Evolutionary conservation across 108 stramenopile genomes (phyloP), one percentile per base, ranked within the genome.

Genomic region (Skeletonema tropicum): DNA sequence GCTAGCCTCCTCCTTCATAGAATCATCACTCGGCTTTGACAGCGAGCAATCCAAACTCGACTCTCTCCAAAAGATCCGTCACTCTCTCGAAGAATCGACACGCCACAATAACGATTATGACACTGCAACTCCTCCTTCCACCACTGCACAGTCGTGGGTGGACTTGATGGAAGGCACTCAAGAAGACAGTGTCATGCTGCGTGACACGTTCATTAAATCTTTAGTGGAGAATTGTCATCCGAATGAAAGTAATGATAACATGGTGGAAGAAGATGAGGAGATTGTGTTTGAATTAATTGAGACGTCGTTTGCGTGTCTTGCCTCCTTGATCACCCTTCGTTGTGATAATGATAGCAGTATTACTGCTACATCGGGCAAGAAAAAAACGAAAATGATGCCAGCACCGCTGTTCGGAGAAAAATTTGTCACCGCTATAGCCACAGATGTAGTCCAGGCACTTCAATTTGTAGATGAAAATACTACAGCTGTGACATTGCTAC

Each of bases 351-450:
- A 17, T 17, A 64, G 32, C 35, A 48, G 17, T 15, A 48, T 17
- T 15, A 60, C 3, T 4, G 32, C 32, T 2, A 35, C 33, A 35
- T 17, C 21, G 61, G 31, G 23, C 42, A 45, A 41, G 39, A 61
- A 62, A 9, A 33, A 33, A 4, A 49, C 9, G 49, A 23, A 49
- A 19, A 33, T 11, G 31, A 72, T 19, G 11, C 30, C 52, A 10
- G 3, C 74, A 39, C 74, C 74, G 26, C 31, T 74, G 1, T 74
- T 74, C n/a, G 74, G 74, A 32, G 31, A 23, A 21, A 65, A 74
- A 10, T 74, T 74, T 59, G 74, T 63, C 5, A 66, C 42, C 8
- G 3, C 35, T 0, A 74, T 74, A 25, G 61, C 74, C 4, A 17
- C 74, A 17, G 57, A 65, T 59, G 57, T 58, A 38, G 74, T 74